Base-by-base conservation (phyloP, 116 monocot genomes). In the Zostera marina region DNA sequence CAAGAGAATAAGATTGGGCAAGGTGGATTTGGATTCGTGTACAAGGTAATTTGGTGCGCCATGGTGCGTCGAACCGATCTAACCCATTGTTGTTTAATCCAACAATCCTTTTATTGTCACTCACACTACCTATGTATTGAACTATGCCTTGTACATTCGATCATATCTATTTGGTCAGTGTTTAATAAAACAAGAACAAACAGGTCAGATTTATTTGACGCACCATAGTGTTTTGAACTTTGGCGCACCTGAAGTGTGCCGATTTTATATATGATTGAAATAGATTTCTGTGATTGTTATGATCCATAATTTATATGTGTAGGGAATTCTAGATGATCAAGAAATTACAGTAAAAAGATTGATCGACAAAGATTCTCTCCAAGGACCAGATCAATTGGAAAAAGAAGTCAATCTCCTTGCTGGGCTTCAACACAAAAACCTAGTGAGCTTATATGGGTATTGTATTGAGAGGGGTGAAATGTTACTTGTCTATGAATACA, bases 1-100 rank as follows among this genome's bases (percentile, higher is more conserved):
- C 62, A 53, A 0, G 19, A 19, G 7, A 59, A 59, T 14, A 61
- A 65, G 57, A 54, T 77, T 32, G 76, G 69, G 10, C 24, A 38
- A 23, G 68, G 73, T 14, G 67, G 66, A 22, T 66, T 56, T 66
- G 76, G 77, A 20, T 41, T 2, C 24, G 65, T 72, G 2, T 72
- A 66, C 21, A 72, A 72, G 66, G 66, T 67, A 55, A n/a, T n/a
- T n/a, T n/a, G n/a, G n/a, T n/a, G n/a, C n/a, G n/a, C n/a, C n/a
- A n/a, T n/a, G n/a, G n/a, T n/a, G n/a, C n/a, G n/a, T n/a, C n/a
- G n/a, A n/a, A n/a, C n/a, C n/a, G n/a, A n/a, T n/a, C n/a, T n/a
- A n/a, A n/a, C n/a, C n/a, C n/a, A n/a, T n/a, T n/a, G n/a, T n/a
- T n/a, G n/a, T n/a, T n/a, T n/a, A n/a, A n/a, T n/a, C n/a, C n/a